These are phyloP conservation scores for Alternaria sp. DNA, from an alignment of 2,329 filamentous ascomycete genomes.

Conservation along the genomic window DNA sequence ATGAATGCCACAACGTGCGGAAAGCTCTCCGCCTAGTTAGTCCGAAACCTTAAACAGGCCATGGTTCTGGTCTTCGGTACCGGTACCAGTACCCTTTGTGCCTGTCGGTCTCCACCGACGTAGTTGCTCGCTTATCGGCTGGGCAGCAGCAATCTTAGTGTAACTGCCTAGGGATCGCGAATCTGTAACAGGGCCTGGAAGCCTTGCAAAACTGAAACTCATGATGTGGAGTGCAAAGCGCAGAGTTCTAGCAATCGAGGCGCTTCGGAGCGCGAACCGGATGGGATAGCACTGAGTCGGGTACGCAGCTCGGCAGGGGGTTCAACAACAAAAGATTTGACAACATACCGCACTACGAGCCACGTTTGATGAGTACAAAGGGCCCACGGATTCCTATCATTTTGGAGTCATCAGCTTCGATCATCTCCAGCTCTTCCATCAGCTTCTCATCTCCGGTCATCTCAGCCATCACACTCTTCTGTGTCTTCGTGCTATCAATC, in stretches of 20 bases:
- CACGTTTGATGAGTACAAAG: neutral
- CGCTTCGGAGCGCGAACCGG: neutral
- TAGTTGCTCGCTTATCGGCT: neutral
- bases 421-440: slow-evolving; percentile 3
- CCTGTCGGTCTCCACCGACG: neutral
- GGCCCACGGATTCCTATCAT: neutral
- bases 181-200: slow-evolving; percentile 1
- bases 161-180: neutral
- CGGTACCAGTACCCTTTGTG: neutral
- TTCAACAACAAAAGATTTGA: slow-evolving; percentile 4
- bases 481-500: slow-evolving; percentile 4
- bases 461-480: neutral
- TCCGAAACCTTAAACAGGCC: neutral
- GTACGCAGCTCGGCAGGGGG: neutral
- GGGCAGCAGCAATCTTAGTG: neutral
- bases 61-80: neutral
- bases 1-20: neutral
- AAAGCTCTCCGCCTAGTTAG: neutral
- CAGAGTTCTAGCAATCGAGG: neutral
- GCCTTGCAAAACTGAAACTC: neutral
- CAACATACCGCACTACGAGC: neutral
- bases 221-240: neutral
- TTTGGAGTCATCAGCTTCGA: neutral
- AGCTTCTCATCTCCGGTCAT: neutral
- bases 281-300: neutral